Conservation (phyloP, 805 yeast species). For the Starmerella tilneyi region DNA sequence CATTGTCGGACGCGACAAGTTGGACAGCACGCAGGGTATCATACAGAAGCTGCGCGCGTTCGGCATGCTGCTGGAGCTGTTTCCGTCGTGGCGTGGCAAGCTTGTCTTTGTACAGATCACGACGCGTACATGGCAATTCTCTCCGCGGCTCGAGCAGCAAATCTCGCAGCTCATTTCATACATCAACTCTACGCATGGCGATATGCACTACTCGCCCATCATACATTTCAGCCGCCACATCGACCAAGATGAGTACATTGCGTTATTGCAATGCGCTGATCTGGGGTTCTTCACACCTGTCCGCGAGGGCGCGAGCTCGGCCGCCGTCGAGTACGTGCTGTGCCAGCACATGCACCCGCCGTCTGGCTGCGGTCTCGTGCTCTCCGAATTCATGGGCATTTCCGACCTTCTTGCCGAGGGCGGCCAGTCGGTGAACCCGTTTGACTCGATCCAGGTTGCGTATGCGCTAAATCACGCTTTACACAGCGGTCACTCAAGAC, state of each 20-base stretch:
- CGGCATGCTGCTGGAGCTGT: constrained; percentile 76
- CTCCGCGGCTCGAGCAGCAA: constrained; percentile 61
- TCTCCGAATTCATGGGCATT: constrained; percentile 91
- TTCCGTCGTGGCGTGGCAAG: constrained; percentile 81
- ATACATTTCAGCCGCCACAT: constrained; percentile 87
- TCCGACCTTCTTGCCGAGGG: constrained; percentile 38
- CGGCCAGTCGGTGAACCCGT: constrained; percentile 78
- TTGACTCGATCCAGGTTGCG: constrained; percentile 93
- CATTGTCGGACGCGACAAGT: constrained; percentile 86
- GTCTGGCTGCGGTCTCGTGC: constrained; percentile 48
- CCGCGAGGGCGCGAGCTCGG: constrained; percentile 94
- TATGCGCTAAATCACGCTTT: constrained; percentile 66
- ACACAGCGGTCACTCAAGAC: constrained; percentile 33
- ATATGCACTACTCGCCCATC: constrained; percentile 73
- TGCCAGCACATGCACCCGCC: constrained; percentile 42
- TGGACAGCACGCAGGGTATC: constrained; percentile 87
- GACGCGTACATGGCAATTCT: constrained; percentile 55
- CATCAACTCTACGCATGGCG: constrained; percentile 79
- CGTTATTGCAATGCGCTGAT: constrained; percentile 80
- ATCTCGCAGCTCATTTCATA: constrained; percentile 71
- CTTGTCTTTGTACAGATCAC: constrained; percentile 89
- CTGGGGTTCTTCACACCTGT: constrained; percentile 79
- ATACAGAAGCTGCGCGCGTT: constrained; percentile 86
- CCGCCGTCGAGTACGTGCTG: constrained; percentile 82
- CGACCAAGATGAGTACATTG: constrained; percentile 78